Percentiles rank a stretch among this genome's conserved stretches.
Conservation (phyloP, 1,284 basidiomycete species). For the Amylostereum areolatum region DNA sequence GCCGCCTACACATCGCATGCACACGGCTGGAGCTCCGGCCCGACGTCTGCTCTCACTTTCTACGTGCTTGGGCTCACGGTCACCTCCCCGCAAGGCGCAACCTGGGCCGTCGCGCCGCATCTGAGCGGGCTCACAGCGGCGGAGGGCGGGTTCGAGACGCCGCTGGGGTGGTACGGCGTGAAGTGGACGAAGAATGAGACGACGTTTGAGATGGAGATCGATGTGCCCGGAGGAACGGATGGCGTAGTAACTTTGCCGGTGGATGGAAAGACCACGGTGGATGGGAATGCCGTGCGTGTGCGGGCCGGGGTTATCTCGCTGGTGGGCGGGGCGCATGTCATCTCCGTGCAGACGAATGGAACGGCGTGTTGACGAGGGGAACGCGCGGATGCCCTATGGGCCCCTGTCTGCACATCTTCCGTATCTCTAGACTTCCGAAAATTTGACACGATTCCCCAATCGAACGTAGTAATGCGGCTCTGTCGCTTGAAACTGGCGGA, state of each 20-base stretch:
- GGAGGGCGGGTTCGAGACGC: constrained; percentile 37
- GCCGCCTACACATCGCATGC: constrained; percentile 41
- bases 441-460: no score
- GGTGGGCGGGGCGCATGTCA: neutral
- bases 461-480: no score
- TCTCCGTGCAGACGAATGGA: no score
- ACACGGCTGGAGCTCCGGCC: constrained; percentile 29
- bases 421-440: no score
- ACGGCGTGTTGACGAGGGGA: no score
- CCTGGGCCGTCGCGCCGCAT: constrained; percentile 38
- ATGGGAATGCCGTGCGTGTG: constrained; percentile 11
- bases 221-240: constrained; percentile 27
- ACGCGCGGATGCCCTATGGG: no score
- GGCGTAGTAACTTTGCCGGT: constrained; percentile 27
- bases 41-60: constrained; percentile 33
- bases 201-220: constrained; percentile 21
- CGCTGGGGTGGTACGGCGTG: constrained; percentile 35
- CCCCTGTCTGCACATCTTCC: no score
- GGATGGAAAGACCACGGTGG: constrained; percentile 22
- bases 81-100: constrained; percentile 31
- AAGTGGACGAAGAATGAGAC: constrained; percentile 22
- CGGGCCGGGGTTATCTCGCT: neutral
- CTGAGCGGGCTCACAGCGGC: constrained; percentile 31
- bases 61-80: constrained; percentile 38
- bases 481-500: no score